Conservation (phyloP, 805 yeast genomes). For the Candida ulmi region DNA sequence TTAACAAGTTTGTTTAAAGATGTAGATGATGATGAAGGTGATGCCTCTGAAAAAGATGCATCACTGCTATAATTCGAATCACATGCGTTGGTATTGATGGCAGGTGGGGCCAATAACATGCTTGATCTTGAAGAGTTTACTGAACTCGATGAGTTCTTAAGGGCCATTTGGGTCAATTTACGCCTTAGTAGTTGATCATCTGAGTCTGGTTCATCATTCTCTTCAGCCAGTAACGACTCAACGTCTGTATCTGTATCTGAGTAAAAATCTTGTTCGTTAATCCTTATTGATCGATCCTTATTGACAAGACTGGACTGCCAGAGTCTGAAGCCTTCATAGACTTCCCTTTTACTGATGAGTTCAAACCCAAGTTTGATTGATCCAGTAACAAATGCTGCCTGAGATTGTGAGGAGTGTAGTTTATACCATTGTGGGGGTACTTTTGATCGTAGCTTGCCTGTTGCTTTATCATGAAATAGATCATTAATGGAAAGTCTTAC, state of each 20-base stretch:
- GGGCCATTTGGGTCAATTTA: neutral
- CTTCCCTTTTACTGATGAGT: constrained; percentile 21
- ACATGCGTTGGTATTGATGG: neutral
- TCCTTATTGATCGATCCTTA: constrained; percentile 1
- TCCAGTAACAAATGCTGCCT: constrained; percentile 43
- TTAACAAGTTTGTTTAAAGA: neutral
- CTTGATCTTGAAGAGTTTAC: constrained; percentile 1
- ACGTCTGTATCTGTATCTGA: constrained; percentile 23
- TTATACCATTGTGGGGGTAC: constrained; percentile 37
- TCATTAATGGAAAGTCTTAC: constrained; percentile 19
- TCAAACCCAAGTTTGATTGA: constrained; percentile 39
- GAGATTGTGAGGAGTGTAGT: constrained; percentile 33
- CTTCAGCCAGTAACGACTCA: constrained; percentile 16
- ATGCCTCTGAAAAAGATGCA: constrained; percentile 1
- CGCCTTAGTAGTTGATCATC: too few relatives aligned
- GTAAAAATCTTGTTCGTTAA: constrained; percentile 22
- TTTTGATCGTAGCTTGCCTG: constrained; percentile 5
- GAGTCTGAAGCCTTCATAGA: constrained; percentile 13
- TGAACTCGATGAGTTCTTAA: neutral
- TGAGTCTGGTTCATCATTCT: neutral
- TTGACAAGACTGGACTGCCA: constrained; percentile 13
- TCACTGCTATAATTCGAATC: constrained; percentile 8
- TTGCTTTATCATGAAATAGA: constrained; percentile 9
- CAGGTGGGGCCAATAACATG: neutral
- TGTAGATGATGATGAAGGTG: neutral